Evolutionary conservation across 176 grass and related monocot species (phyloP).

Genomic region (Bothriochloa decipiens): DNA sequence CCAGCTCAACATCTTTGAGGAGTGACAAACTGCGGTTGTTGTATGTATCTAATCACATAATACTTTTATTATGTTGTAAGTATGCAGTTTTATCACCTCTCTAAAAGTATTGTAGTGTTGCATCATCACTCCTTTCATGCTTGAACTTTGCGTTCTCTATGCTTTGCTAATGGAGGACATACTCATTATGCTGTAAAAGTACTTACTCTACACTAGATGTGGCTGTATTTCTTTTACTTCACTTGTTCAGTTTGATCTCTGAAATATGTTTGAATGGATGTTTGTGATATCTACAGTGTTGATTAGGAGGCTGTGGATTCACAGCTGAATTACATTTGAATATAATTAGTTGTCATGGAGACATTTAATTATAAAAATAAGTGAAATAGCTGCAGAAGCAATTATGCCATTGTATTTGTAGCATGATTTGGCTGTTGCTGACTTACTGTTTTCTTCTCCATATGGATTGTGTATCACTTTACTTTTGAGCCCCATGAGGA

Average conservation of each 20-base stretch:
- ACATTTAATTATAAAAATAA: not conserved
- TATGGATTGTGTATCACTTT: not conserved
- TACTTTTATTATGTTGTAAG: conserved; percentile 45
- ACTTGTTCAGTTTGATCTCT: conserved; percentile 22
- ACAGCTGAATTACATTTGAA: not conserved
- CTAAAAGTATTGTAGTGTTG: conserved; percentile 38
- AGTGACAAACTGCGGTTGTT: conserved; percentile 3
- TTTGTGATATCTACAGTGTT: not conserved
- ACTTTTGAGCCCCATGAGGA: no score
- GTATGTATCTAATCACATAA: conserved; percentile 34
- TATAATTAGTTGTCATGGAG: not conserved
- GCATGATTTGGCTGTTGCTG: conserved; percentile 1
- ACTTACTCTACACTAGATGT: conserved; percentile 35
- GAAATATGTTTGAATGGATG: conserved; percentile 30
- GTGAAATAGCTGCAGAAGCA: not conserved
- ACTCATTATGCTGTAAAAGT: conserved; percentile 28
- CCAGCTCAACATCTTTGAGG: conserved; percentile 18
- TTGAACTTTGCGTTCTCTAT: conserved; percentile 36
- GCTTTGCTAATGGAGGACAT: conserved; percentile 35
- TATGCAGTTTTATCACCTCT: conserved; percentile 43
- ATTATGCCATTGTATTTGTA: not conserved
- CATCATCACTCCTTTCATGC: conserved; percentile 16
- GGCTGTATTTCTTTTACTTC: conserved; percentile 11
- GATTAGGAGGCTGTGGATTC: not conserved
- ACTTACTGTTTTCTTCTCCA: not conserved